Base-by-base conservation (phyloP, 345 rosid species). In the Laguncularia racemosa region DNA sequence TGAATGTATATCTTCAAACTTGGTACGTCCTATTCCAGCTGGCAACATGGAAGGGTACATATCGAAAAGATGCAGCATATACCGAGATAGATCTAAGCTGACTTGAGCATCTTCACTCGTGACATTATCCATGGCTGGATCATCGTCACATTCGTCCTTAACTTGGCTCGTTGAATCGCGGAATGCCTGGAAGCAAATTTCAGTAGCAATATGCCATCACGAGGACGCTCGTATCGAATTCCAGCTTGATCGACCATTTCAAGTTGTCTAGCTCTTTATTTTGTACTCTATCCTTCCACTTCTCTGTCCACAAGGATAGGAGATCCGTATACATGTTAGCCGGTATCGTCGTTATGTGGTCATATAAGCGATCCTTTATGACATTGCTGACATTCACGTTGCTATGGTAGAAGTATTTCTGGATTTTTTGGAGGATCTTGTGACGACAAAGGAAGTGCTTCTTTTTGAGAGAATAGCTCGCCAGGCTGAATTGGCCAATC, bases 141-240 rank as follows among this genome's bases (percentile, higher is more conserved):
- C 6, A 2, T 26, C 28, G 2, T 26, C 28, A 26, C 28, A 6
- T 2, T 2, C 28, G 28, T 26, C 6, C 3, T 26, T 26, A 26
- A 2, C 28, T 26, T 26, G 9, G 9, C 9, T 23, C 26, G 2
- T 33, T 33, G 9, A 8, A 4, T 33, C 1, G 6, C 6, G 40
- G 40, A 33, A 33, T 2, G 14, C 13, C 14, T 26, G 53, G 52
- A 13, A 44, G 45, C 66, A 62, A 46, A 53, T 17, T 46, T 62
- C 66, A 3, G 66, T 62, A 0, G 66, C 66, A 0, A 62, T 44
- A 7, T 62, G 66, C 66, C 66, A 62, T 13, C n/a, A 67, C 18
- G 2, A 60, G 20, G n/a, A 67, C 40, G 23, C 43, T 48, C 0
- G 49, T 16, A 47, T 67, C 52, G 18, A 60, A 60, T 16, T 67